Percentiles rank a stretch among this genome's conserved stretches.
These are phyloP conservation scores for Crataegus laevigata DNA, from an alignment of 306 rosid genomes.

Conservation along the genomic window DNA sequence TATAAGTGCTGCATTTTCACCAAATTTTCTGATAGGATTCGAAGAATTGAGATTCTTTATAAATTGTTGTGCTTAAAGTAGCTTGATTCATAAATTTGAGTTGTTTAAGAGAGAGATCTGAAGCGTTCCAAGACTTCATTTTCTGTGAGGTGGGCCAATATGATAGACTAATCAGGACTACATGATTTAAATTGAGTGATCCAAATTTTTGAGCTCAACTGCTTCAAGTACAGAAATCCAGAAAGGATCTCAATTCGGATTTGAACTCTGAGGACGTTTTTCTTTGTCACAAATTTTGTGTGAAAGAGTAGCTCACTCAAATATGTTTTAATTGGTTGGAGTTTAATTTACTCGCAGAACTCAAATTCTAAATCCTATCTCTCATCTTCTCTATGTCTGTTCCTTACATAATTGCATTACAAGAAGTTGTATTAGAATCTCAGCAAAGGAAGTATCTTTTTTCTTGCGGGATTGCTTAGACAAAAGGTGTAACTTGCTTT, in stretches of 20 bases:
- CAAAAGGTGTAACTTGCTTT: not conserved
- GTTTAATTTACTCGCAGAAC: not conserved
- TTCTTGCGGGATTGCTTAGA: conserved; percentile 14
- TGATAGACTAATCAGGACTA: too few species aligned
- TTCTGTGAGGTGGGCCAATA: too few species aligned
- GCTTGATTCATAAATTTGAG: too few species aligned
- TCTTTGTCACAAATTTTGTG: not conserved
- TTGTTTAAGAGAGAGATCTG: too few species aligned
- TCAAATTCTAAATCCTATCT: not conserved
- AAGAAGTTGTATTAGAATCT: not conserved
- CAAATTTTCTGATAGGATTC: not conserved
- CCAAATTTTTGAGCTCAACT: too few species aligned
- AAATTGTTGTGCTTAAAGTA: too few species aligned
- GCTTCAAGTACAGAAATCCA: too few species aligned
- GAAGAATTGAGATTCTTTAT: too few species aligned
- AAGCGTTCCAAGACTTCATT: too few species aligned
- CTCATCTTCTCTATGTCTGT: not conserved
- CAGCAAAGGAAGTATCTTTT: conserved; percentile 7
- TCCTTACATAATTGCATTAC: not conserved
- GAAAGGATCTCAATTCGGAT: too few species aligned
- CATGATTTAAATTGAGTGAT: too few species aligned
- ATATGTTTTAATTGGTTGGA: not conserved
- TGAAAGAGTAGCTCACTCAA: not conserved
- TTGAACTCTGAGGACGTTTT: not conserved
- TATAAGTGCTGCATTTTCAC: not conserved